Evolutionary conservation across 495 filamentous ascomycete genomes (phyloP).

Genomic region (Hypoxylon trugodes): DNA sequence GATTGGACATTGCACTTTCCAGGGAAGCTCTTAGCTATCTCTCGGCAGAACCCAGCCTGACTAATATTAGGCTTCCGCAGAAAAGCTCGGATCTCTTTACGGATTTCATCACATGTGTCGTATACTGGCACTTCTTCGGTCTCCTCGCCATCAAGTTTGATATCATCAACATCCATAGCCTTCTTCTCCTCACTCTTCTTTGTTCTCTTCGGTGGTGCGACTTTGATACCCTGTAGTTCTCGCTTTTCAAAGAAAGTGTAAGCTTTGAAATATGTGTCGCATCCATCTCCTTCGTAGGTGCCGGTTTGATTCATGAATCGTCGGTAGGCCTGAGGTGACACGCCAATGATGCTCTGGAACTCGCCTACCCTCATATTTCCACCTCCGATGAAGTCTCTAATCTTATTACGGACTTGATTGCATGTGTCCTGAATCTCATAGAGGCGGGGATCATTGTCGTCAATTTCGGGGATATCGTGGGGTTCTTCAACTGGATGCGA

Average conservation of each 20-base stretch:
- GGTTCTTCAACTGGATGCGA: conserved; percentile 22
- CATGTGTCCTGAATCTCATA: conserved; percentile 39
- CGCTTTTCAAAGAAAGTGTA: conserved; percentile 54
- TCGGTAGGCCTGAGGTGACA: conserved; percentile 40
- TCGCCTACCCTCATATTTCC: conserved; percentile 58
- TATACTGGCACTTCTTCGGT: conserved; percentile 51
- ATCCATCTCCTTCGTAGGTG: conserved; percentile 37
- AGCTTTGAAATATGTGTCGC: conserved; percentile 39
- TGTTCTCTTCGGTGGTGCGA: conserved; percentile 41
- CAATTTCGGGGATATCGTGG: conserved; percentile 37
- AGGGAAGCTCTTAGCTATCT: conserved; percentile 46
- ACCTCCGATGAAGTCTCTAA: conserved; percentile 50
- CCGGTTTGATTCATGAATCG: conserved; percentile 43
- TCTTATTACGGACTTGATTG: conserved; percentile 53
- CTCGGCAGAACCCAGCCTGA: conserved; percentile 54
- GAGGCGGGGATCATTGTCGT: conserved; percentile 34
- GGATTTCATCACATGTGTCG: conserved; percentile 63
- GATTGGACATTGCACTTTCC: conserved; percentile 36
- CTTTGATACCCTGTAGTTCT: conserved; percentile 47
- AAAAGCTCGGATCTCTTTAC: conserved; percentile 58
- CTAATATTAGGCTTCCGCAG: conserved; percentile 52
- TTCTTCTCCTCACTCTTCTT: conserved; percentile 34
- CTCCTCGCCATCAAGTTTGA: conserved; percentile 50
- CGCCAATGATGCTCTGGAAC: conserved; percentile 52
- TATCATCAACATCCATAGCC: conserved; percentile 34